These are phyloP conservation scores for Cryptosporidium canis DNA, from an alignment of 169 alveolate species.

Conservation along the genomic window DNA sequence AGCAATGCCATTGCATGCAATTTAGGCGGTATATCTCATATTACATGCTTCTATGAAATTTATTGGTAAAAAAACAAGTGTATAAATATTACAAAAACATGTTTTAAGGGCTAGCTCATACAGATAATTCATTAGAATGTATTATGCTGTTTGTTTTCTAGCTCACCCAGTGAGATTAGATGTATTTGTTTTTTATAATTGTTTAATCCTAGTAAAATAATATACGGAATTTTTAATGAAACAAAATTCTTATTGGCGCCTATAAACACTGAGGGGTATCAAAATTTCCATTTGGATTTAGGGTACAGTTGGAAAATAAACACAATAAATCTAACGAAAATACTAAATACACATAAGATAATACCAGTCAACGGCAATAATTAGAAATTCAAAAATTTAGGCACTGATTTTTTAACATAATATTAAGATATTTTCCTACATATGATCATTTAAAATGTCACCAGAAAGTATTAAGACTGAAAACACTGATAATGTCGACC, in stretches of 20 bases:
- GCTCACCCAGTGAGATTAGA: neutral
- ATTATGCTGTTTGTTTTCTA: neutral
- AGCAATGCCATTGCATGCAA: conserved; percentile 35
- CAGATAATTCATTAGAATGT: neutral
- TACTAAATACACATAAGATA: neutral
- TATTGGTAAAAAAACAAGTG: neutral
- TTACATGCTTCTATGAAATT: neutral
- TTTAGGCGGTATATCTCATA: conserved; percentile 45
- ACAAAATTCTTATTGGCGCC: neutral
- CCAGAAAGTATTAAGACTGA: conserved; percentile 66
- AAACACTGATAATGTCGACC: conserved; percentile 18
- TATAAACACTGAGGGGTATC: neutral
- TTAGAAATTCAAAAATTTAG: neutral
- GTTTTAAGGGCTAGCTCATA: neutral
- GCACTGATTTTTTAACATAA: neutral
- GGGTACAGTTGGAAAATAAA: neutral
- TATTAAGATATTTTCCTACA: neutral
- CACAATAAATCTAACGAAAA: neutral
- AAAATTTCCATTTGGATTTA: neutral
- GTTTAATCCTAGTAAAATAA: neutral
- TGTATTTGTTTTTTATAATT: neutral
- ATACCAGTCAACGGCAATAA: neutral
- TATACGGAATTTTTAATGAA: no score
- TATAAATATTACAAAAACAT: neutral
- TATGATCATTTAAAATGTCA: conserved; percentile 33